Evolutionary conservation across 2,329 filamentous ascomycete genomes (phyloP).

Genomic region (Fusarium agapanthi): DNA sequence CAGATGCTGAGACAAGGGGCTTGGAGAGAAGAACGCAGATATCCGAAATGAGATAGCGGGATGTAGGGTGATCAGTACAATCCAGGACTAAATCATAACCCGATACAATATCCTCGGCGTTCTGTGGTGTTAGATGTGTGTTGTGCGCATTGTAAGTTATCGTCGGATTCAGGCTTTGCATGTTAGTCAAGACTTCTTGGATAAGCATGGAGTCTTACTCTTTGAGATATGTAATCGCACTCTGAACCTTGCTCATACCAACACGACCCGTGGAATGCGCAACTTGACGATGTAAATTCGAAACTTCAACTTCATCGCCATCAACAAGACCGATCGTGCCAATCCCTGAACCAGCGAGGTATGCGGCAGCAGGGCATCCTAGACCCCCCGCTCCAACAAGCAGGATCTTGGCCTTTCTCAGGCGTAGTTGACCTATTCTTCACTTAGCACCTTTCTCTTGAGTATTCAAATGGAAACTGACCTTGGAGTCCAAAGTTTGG

Average conservation of each 20-base stretch:
- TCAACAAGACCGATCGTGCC: conserved; percentile 87
- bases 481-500: conserved; percentile 81
- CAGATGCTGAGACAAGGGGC: conserved; percentile 87
- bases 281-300: conserved; percentile 93
- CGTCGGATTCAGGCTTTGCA: conserved; percentile 73
- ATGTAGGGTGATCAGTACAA: conserved; percentile 92
- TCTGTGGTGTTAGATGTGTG: conserved; percentile 72
- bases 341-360: conserved; percentile 88
- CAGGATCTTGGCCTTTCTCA: conserved; percentile 76
- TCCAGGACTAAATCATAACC: conserved; percentile 88
- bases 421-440: conserved; percentile 73
- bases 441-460: background rate
- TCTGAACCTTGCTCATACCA: conserved; percentile 82
- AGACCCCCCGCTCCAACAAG: conserved; percentile 89
- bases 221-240: conserved; percentile 69
- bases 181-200: background rate
- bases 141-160: conserved; percentile 70
- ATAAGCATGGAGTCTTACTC: conserved; percentile 44
- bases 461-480: conserved; percentile 37
- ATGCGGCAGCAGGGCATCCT: conserved; percentile 91
- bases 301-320: conserved; percentile 85
- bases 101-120: conserved; percentile 71
- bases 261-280: conserved; percentile 77
- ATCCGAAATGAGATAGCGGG: conserved; percentile 92
- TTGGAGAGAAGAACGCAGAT: conserved; percentile 82